Percentiles rank a stretch among this genome's conserved stretches.
Conservation (phyloP, 1,139 yeast genomes). For the Yamadazyma friedrichii region DNA sequence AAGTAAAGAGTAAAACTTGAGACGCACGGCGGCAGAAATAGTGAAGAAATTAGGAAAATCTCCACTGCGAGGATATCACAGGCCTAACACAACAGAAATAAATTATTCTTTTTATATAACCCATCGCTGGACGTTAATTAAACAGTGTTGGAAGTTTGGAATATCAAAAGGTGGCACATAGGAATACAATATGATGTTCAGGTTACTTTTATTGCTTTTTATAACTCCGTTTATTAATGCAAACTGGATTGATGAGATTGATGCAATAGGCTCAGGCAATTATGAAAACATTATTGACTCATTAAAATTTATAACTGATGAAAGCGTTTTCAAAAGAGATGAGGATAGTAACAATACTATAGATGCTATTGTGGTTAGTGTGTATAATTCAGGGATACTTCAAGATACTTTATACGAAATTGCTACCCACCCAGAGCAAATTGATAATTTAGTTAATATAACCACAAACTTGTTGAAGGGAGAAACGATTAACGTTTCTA, state of each 20-base stretch:
- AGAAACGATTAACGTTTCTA: conserved; percentile 2
- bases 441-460: conserved; percentile 23
- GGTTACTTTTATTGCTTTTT: not conserved
- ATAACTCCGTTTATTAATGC: not conserved
- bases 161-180: too few relatives aligned
- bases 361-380: conserved; percentile 20
- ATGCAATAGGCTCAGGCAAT: conserved; percentile 10
- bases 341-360: conserved; percentile 17
- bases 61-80: too few relatives aligned
- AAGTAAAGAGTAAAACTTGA: too few relatives aligned
- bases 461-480: conserved; percentile 16
- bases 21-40: too few relatives aligned
- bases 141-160: too few relatives aligned
- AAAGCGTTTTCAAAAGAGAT: conserved; percentile 18
- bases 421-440: conserved; percentile 22
- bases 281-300: conserved; percentile 12
- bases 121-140: too few relatives aligned
- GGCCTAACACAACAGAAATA: too few relatives aligned
- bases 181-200: too few relatives aligned
- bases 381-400: conserved; percentile 31
- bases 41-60: too few relatives aligned
- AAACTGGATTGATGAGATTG: conserved; percentile 14
- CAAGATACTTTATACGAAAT: conserved; percentile 28
- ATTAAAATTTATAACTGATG: conserved; percentile 12
- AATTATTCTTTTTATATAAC: too few relatives aligned